Conservation (phyloP, 1,284 basidiomycete genomes). For the Pholiota adiposa region DNA sequence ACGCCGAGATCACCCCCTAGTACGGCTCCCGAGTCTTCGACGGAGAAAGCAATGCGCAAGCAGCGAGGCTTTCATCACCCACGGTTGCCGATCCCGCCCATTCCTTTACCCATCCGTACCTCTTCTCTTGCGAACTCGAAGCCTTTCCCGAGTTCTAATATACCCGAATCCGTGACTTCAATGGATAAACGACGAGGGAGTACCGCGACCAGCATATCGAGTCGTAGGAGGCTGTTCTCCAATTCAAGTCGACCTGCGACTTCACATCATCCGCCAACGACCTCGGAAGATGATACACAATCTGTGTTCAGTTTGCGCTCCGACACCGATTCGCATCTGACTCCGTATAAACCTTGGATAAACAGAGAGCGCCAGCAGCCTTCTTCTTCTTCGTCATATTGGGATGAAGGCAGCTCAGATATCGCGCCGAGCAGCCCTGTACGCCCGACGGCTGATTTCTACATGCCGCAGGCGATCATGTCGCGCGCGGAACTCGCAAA, state of each 20-base stretch:
- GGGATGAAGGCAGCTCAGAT: constrained; percentile 47
- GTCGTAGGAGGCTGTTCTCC: constrained; percentile 65
- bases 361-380: constrained; percentile 22
- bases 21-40: constrained; percentile 27
- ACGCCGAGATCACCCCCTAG: constrained; percentile 4
- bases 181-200: constrained; percentile 37
- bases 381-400: constrained; percentile 43
- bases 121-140: constrained; percentile 2
- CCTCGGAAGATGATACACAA: constrained; percentile 49
- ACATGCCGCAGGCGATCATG: constrained; percentile 63
- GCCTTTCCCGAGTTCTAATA: constrained; percentile 15
- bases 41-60: constrained; percentile 42
- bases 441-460: constrained; percentile 44
- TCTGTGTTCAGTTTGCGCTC: constrained; percentile 57
- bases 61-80: constrained; percentile 51
- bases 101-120: constrained; percentile 40
- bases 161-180: constrained; percentile 26
- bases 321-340: constrained; percentile 37
- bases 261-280: constrained; percentile 37
- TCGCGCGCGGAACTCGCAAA: constrained; percentile 66
- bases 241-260: constrained; percentile 55
- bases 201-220: constrained; percentile 32
- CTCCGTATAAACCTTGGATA: constrained; percentile 32
- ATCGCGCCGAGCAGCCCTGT: constrained; percentile 37
- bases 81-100: constrained; percentile 43